Conservation (phyloP, 306 rosid species). For the Prunus mume region DNA sequence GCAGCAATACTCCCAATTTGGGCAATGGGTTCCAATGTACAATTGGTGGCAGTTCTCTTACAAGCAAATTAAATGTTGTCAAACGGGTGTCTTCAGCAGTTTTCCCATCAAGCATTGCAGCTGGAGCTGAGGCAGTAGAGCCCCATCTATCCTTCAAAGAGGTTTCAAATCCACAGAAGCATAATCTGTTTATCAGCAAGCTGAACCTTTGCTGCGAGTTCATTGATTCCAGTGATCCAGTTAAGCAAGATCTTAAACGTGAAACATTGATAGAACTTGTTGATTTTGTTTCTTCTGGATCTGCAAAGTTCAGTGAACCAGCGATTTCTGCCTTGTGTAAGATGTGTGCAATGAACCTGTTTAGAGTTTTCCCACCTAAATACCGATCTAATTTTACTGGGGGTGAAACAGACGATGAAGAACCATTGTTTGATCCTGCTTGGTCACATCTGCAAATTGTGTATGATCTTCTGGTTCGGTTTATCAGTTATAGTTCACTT, state of each 20-base stretch:
- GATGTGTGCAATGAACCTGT: constrained; percentile 82
- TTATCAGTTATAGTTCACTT: constrained; percentile 66
- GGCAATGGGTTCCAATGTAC: constrained; percentile 92
- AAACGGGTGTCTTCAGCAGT: constrained; percentile 96
- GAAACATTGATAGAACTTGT: constrained; percentile 78
- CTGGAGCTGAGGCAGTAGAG: constrained; percentile 87
- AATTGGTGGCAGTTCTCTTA: constrained; percentile 85
- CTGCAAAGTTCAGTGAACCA: constrained; percentile 84
- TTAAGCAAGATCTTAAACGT: constrained; percentile 81
- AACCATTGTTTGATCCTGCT: constrained; percentile 96
- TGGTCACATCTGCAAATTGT: constrained; percentile 92
- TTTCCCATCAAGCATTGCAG: constrained; percentile 76
- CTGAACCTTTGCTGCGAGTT: constrained; percentile 81
- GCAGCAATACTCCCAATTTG: constrained; percentile 54
- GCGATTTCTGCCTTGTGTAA: constrained; percentile 80
- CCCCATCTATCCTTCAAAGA: constrained; percentile 89
- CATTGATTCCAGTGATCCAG: constrained; percentile 60
- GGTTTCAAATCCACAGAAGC: constrained; percentile 86
- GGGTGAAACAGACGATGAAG: constrained; percentile 89
- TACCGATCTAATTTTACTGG: constrained; percentile 58
- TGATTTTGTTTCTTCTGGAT: constrained; percentile 87
- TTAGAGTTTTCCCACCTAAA: constrained; percentile 93
- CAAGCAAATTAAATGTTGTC: constrained; percentile 92
- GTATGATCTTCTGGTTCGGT: constrained; percentile 87
- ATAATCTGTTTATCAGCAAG: constrained; percentile 79